Base-by-base conservation (phyloP, 805 yeast genomes). In the Schizosaccharomyces osmophilus region DNA sequence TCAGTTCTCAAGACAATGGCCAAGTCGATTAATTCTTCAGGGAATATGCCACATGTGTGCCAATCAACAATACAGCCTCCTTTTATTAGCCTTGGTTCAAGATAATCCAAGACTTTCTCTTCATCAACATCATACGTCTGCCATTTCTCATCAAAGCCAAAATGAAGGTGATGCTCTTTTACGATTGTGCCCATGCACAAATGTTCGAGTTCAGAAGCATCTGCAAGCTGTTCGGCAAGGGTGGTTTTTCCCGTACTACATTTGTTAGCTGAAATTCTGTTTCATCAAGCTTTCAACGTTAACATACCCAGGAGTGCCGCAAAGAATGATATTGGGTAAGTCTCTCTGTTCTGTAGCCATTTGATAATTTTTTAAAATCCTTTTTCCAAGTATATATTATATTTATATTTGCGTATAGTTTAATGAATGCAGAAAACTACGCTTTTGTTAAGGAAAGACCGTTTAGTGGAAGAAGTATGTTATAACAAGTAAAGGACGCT, bases 31-130 rank as follows among this genome's bases (percentile, higher is more conserved):
- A 87, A 78, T 66, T 94, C 75, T 69, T 88, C 97, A 0, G 97
- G 97, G 69, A 93, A 90, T 24, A 87, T 80, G 68, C 93, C 98
- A 72, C 95, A 87, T 57, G 90, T 93, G 70, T 93, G 99, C 98
- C 98, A 93, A 71, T 93, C 99, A 13, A 93, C 77, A 8, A 93
- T 75, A n/a, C 78, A 76, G 1, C 94, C 95, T n/a, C 99, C 99
- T 64, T 80, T 75, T 61, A 83, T 84, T 59, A 89, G 74, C 48
- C 83, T 78, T 5, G 83, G 82, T 70, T 89, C 96, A 60, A 93
- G 72, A 29, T 80, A 79, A 70, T 93, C 97, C 63, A 88, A 72
- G 15, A 90, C 74, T 66, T 81, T 83, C 68, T 93, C 97, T 68
- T 90, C 98, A 72, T 93, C 96, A 4, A 90, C 96, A 51, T 90